Conservation (phyloP, 192 early-diverging fungal genomes). For the Allomyces macrogynus region DNA sequence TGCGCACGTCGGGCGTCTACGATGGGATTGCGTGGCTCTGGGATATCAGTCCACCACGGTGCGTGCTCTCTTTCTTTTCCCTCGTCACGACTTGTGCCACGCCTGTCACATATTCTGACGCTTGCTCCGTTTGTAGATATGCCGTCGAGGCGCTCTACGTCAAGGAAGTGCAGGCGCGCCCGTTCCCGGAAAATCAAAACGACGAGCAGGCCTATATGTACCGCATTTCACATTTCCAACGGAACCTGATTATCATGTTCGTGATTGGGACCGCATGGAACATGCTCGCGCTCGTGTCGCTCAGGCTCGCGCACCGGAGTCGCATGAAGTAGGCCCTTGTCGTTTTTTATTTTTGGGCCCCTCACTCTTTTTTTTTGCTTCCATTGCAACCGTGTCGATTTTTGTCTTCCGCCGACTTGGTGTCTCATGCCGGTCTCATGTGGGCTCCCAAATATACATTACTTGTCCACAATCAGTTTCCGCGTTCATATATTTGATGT, state of each 20-base stretch:
- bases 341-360: too few relatives aligned
- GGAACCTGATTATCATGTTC: conserved; percentile 16
- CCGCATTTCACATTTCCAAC: conserved; percentile 15
- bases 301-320: conserved; percentile 28
- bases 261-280: conserved; percentile 29
- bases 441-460: too few relatives aligned
- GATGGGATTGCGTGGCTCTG: conserved; percentile 26
- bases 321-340: conserved; percentile 25
- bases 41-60: conserved; percentile 30
- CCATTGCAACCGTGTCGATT: too few relatives aligned
- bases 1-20: conserved; percentile 10
- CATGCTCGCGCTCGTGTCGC: conserved; percentile 22
- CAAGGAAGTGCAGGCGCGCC: conserved; percentile 21
- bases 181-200: conserved; percentile 13
- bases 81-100: too few relatives aligned
- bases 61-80: too few relatives aligned
- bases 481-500: too few relatives aligned
- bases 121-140: conserved; percentile 6
- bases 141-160: conserved; percentile 37
- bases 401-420: too few relatives aligned
- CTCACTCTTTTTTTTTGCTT: too few relatives aligned
- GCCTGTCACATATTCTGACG: too few relatives aligned
- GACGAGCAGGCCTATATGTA: conserved; percentile 17
- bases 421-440: too few relatives aligned
- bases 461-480: too few relatives aligned